Percentiles rank a stretch among this genome's conserved stretches.
Evolutionary conservation across 768 basidiomycete species (phyloP).

Genomic region (Candolleomyces efflorescens): DNA sequence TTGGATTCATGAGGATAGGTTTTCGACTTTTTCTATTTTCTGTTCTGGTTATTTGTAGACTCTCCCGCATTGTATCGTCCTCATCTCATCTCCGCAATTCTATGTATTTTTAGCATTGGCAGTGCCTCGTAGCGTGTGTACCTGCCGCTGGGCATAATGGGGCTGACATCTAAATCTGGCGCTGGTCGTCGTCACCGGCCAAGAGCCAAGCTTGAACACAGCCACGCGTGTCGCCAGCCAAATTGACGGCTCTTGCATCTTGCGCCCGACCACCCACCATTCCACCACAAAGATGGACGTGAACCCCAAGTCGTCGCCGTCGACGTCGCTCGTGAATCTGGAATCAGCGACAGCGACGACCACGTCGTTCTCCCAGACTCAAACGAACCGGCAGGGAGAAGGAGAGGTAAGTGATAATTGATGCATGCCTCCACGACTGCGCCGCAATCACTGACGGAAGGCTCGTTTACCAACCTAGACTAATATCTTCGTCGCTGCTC

Average conservation of each 20-base stretch:
- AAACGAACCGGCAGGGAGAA: slow-evolving; percentile 28
- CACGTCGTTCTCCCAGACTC: slow-evolving; percentile 43
- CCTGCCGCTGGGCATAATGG: no score
- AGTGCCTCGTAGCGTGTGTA: no score
- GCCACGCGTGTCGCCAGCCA: no score
- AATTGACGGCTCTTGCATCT: background rate
- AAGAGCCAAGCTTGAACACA: no score
- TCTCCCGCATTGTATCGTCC: no score
- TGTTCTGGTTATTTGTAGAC: no score
- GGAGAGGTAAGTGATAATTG: slow-evolving; percentile 20
- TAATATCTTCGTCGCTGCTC: slow-evolving; percentile 81
- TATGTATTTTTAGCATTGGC: no score
- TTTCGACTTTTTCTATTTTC: background rate
- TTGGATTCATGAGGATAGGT: background rate
- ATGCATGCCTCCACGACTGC: background rate
- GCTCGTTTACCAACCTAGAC: slow-evolving; percentile 31
- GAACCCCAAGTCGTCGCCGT: slow-evolving; percentile 46
- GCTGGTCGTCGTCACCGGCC: no score
- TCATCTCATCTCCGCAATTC: no score
- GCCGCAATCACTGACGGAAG: slow-evolving; percentile 2
- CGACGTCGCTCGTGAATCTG: slow-evolving; percentile 42
- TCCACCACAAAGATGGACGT: slow-evolving; percentile 39
- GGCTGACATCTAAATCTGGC: no score
- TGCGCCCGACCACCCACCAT: slow-evolving; percentile 2
- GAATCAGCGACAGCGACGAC: slow-evolving; percentile 45